phyloP scores from a whole-genome alignment of 768 basidiomycete species.

The Termitomyces sp. region DNA sequence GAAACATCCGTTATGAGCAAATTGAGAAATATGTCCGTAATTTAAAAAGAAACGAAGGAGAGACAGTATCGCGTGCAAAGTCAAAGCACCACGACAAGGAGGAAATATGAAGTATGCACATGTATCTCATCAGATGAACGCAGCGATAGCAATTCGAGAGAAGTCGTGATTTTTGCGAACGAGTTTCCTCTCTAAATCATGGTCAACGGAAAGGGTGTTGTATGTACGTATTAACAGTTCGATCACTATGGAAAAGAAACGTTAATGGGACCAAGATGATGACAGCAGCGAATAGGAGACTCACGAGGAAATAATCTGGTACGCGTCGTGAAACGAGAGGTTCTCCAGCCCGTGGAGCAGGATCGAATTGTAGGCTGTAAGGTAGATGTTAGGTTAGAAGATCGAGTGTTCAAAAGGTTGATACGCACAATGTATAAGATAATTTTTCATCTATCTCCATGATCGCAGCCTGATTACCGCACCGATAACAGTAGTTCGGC shows the following conservation, averaged over 20 bases:
- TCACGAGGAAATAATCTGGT: conserved; percentile 90
- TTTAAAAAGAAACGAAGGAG: conserved; percentile 2
- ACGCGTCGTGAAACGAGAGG: conserved; percentile 95
- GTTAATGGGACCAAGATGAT: neutral
- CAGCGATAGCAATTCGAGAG: neutral
- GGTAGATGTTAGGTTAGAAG: neutral
- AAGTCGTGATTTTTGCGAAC: conserved; percentile 9
- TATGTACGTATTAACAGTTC: conserved; percentile 22
- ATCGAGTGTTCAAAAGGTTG: neutral
- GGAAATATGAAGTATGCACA: neutral
- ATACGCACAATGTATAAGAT: conserved; percentile 86
- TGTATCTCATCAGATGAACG: neutral
- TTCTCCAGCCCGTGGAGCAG: conserved; percentile 97
- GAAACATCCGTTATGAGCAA: neutral
- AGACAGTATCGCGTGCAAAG: neutral
- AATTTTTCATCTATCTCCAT: conserved; percentile 99
- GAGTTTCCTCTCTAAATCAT: conserved; percentile 21
- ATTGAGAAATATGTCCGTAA: conserved; percentile 2
- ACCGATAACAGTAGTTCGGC: conserved; percentile 99
- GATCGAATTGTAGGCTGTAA: conserved; percentile 96
- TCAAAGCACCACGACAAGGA: neutral
- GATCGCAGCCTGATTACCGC: conserved; percentile 99
- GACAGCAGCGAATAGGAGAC: conserved; percentile 21
- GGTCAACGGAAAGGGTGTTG: conserved; percentile 17
- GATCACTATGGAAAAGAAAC: conserved; percentile 16